Conservation (phyloP, 805 yeast genomes). For the Isabelozyma pseudorhagii region DNA sequence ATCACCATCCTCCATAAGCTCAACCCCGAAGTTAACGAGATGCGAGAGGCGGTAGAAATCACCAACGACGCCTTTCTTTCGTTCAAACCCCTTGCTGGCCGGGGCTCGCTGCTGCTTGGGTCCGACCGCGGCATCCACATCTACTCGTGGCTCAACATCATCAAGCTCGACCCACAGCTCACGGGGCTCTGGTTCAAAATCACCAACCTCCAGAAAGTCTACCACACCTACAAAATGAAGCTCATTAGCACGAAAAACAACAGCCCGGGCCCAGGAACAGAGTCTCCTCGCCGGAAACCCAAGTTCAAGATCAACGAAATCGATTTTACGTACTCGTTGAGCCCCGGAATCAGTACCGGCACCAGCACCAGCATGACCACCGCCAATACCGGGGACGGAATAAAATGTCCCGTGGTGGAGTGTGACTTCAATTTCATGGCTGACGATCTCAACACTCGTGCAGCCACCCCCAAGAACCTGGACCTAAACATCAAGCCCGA, state of each 20-base stretch:
- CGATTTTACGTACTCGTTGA: constrained; percentile 19
- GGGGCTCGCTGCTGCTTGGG: constrained; percentile 5
- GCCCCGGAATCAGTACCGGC: neutral
- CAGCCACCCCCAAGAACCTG: neutral
- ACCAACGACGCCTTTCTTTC: constrained; percentile 9
- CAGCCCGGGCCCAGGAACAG: neutral
- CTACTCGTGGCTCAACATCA: constrained; percentile 38
- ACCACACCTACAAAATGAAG: constrained; percentile 33
- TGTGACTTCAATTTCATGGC: constrained; percentile 37
- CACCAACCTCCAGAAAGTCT: constrained; percentile 37
- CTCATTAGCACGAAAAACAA: constrained; percentile 3
- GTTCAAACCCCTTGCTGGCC: constrained; percentile 3
- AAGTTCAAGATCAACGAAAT: constrained; percentile 18
- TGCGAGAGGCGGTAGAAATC: neutral
- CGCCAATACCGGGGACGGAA: neutral
- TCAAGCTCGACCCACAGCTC: constrained; percentile 38
- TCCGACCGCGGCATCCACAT: constrained; percentile 4
- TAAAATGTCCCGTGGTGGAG: constrained; percentile 38
- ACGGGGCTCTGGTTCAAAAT: constrained; percentile 40
- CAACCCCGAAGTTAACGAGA: neutral
- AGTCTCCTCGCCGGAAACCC: constrained; percentile 1
- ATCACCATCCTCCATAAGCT: constrained; percentile 2
- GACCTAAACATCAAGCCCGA: neutral
- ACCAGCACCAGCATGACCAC: neutral
- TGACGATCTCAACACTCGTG: constrained; percentile 12